Evolutionary conservation across 805 yeast genomes (phyloP), one percentile per base, ranked within the genome.

Genomic region (Starmera caribaea): DNA sequence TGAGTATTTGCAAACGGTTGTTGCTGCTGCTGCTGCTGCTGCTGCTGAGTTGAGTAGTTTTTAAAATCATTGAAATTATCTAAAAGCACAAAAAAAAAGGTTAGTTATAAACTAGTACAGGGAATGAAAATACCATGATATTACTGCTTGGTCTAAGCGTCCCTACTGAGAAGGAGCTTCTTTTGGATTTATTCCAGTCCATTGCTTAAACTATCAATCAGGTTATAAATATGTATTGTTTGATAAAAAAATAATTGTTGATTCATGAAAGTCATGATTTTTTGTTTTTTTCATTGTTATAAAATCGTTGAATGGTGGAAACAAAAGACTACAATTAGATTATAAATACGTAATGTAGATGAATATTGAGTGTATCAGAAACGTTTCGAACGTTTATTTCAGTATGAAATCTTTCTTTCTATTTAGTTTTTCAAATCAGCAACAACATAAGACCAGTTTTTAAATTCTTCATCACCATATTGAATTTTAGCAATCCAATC

Each of bases 401-500:
- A 27, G 16, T 2, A 34, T 17, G 6, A 17, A 13, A 27, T 4
- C 2, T 30, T 15, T 16, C 6, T 29, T 11, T 32, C 38, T 37
- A 48, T 21, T 21, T 21, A 21, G 26, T 21, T 21, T 35, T 49
- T 43, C 39, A 55, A 46, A 34, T 55, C 58, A 36, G 66, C 61
- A 37, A 67, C 61, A 36, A 58, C 60, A 43, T 53, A 57, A 32
- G 65, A 59, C 73, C 73, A 77, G 47, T 71, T 66, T 45, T 72
- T 74, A 61, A 76, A 79, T 53, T 77, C 79, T 42, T 69, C 81
- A 44, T 71, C 76, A 51, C 97, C 98, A 63, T 92, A 92, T 67
- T 90, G 97, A 49, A 90, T 77, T 46, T 79, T 82, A 46, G 78
- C 75, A 53, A 90, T 84, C 97, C 97, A 90, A 43, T 76, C 66